Evolutionary conservation across 345 rosid species (phyloP).

Genomic region (Reutealis trisperma): DNA sequence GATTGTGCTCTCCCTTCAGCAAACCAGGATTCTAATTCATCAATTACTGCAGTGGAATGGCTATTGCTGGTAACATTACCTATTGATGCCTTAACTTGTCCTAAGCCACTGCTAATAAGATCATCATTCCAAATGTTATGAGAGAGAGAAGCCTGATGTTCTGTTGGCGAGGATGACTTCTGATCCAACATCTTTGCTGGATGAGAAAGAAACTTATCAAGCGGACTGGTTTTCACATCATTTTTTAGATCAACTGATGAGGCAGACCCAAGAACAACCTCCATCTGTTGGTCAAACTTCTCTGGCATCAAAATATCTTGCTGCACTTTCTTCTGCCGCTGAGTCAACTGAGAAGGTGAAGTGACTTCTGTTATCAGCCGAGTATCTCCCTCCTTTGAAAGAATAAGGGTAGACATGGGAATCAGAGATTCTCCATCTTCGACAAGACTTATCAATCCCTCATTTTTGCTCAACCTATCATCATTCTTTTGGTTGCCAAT

Average conservation of each 20-base stretch:
- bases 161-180: slow-evolving; percentile 28
- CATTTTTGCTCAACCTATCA: slow-evolving; percentile 29
- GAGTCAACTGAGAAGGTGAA: slow-evolving; percentile 28
- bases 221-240: slow-evolving; percentile 19
- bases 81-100: slow-evolving; percentile 28
- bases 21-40: slow-evolving; percentile 27
- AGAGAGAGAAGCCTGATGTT: slow-evolving; percentile 21
- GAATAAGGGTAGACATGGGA: slow-evolving; percentile 17
- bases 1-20: slow-evolving; percentile 28
- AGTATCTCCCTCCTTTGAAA: slow-evolving; percentile 30
- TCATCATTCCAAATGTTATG: slow-evolving; percentile 32
- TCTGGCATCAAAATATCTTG: slow-evolving; percentile 26
- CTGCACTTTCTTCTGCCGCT: slow-evolving; percentile 27
- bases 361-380: slow-evolving; percentile 18
- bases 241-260: slow-evolving; percentile 15
- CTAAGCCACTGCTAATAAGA: slow-evolving; percentile 20
- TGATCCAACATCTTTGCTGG: slow-evolving; percentile 38
- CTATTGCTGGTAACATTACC: slow-evolving; percentile 22
- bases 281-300: slow-evolving; percentile 13
- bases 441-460: slow-evolving; percentile 13
- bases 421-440: slow-evolving; percentile 22
- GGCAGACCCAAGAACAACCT: slow-evolving; percentile 20
- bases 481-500: slow-evolving; percentile 19
- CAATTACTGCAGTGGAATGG: slow-evolving; percentile 27
- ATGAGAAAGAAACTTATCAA: slow-evolving; percentile 37